These are phyloP conservation scores for Trichoderma sp. DNA, from an alignment of 2,329 filamentous ascomycete species.

Conservation along the genomic window DNA sequence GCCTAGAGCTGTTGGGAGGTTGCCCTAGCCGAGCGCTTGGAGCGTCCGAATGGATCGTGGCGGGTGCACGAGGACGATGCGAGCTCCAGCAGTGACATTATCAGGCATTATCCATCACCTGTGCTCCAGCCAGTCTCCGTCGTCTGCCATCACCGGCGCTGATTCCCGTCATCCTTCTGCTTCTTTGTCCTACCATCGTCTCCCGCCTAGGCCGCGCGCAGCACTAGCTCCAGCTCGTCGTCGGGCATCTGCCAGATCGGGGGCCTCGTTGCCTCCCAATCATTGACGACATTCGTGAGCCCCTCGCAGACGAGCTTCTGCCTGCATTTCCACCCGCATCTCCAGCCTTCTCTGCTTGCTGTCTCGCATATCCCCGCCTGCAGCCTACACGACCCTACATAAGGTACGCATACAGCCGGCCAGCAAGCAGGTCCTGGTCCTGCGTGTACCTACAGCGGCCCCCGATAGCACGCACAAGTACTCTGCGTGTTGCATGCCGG, in stretches of 20 bases:
- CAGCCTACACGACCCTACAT: constrained; percentile 20
- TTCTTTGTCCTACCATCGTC: background rate
- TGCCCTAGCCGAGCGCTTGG: no score
- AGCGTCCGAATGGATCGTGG: no score
- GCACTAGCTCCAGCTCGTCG: background rate
- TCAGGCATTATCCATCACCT: background rate
- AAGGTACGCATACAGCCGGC: background rate
- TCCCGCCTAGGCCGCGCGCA: background rate
- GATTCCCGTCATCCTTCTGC: no score
- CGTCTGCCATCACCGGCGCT: no score
- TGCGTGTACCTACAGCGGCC: constrained; percentile 7
- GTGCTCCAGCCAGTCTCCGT: no score
- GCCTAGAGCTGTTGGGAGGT: background rate
- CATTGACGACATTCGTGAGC: constrained; percentile 29
- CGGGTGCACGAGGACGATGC: no score
- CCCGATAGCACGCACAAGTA: background rate
- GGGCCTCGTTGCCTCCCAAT: constrained; percentile 17
- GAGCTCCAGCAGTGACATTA: constrained; percentile 6
- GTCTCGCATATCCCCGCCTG: constrained; percentile 27
- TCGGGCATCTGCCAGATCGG: constrained; percentile 21
- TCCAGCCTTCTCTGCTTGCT: constrained; percentile 16
- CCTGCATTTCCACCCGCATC: constrained; percentile 18
- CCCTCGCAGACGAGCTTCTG: constrained; percentile 26
- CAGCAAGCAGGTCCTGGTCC: background rate
- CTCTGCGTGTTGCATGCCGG: background rate